Base-by-base conservation (phyloP, 2,329 filamentous ascomycete species). In the Talaromyces funiculosus region DNA sequence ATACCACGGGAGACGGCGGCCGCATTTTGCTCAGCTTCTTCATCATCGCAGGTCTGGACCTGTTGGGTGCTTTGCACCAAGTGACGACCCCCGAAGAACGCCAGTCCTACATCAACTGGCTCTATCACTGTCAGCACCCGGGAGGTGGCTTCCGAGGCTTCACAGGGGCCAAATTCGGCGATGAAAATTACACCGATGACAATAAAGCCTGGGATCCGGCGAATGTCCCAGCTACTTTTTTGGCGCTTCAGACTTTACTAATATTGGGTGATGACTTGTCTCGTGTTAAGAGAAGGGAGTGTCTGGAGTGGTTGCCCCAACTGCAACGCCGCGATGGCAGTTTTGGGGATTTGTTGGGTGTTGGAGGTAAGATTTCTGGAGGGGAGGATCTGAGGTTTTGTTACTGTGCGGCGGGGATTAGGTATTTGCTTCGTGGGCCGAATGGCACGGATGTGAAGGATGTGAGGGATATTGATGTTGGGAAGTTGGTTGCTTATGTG, bases 11-110 rank as follows among this genome's bases (percentile, higher is more conserved):
- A 73, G 94, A 99, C 78, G 91, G 91, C 67, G 93, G 88, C 69
- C 92, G 94, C 68, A 89, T 97, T 80, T 89, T 89, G 4, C 85
- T 97, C 59, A 92, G 86, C 66, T 96, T 88, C 79, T 96, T 99
- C 80, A 92, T 89, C 66, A 78, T 97, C 68, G 88, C 90, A 7
- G 90, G 91, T 1, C 82, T 96, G 53, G 91, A 96, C 71, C 78
- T 97, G 1, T 85, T 99, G 31, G 86, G 84, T 12, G 81, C 82
- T 1, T 79, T 90, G 40, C 74, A 84, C 4, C 76, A 78, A 54
- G 80, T 82, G 47, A 80, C 86, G 20, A 80, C 79, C 2, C 64
- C 72, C 2, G 77, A 79, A 43, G 85, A 88, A 66, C 77, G 84
- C 57, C 70, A 76, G 62, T 80, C 78, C 20, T 86, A 85, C 71